Conservation (phyloP, 176 grass and related monocot species). For the Guadua angustifolia region DNA sequence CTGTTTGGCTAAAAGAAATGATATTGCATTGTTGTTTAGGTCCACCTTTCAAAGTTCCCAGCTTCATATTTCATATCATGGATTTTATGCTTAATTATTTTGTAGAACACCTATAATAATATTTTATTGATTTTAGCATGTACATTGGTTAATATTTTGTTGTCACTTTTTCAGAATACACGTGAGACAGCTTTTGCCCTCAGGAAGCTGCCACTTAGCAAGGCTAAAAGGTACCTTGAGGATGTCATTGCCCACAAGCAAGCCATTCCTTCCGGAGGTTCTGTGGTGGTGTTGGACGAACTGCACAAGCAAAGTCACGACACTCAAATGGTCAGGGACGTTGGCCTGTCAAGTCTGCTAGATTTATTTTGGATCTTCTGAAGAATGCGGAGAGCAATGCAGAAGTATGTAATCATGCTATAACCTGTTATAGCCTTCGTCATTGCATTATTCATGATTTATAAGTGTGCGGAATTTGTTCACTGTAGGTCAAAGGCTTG, state of each 20-base stretch:
- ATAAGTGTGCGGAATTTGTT: background rate
- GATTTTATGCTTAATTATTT: background rate
- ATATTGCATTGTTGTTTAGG: background rate
- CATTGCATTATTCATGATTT: background rate
- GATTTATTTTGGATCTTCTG: slow-evolving; percentile 76
- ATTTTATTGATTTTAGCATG: background rate
- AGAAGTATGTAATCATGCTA: slow-evolving; percentile 24
- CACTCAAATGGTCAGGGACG: slow-evolving; percentile 83
- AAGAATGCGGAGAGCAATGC: slow-evolving; percentile 91
- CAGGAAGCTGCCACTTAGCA: slow-evolving; percentile 60
- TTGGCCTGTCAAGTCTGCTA: slow-evolving; percentile 82
- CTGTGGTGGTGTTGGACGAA: slow-evolving; percentile 82
- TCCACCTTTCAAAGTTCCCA: background rate
- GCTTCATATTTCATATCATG: background rate
- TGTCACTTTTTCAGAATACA: slow-evolving; percentile 55
- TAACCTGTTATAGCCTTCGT: background rate
- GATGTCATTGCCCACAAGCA: slow-evolving; percentile 96
- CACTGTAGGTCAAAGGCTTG: slow-evolving; percentile 62
- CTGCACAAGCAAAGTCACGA: slow-evolving; percentile 73
- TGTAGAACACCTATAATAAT: background rate
- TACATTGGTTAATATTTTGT: background rate
- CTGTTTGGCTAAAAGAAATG: background rate
- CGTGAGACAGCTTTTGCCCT: slow-evolving; percentile 84
- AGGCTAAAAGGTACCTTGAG: slow-evolving; percentile 92
- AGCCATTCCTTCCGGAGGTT: slow-evolving; percentile 84